Evolutionary conservation across 202 grass and related monocot species (phyloP), one percentile per base, ranked within the genome.

Genomic region (Brachypodium distachyon): DNA sequence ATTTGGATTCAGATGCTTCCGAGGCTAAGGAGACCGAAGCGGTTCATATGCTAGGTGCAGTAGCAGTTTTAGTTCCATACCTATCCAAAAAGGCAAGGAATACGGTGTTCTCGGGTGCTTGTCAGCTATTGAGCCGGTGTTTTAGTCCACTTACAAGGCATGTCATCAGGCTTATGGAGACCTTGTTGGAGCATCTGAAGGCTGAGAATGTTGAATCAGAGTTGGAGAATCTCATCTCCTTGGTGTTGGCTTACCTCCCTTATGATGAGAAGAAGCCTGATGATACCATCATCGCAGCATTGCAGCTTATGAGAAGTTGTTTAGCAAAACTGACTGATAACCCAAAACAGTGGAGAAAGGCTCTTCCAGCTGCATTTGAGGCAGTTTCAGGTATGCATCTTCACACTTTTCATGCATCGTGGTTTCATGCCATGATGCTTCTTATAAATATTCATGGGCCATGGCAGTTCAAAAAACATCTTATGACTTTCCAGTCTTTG

Each of bases 21-120:
- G 81, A 84, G 82, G 78, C 60, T 18, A 83, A 65, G 47, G 82
- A 94, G 67, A 58, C 66, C 14, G 86, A 88, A 23, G 81, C 80
- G 0, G 70, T 65, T 57, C 80, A 97, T 67, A 77, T 94, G 82
- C 73, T 97, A 72, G 82, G 86, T 53, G 40, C 88, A 27, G 48
- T 97, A 77, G 80, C 77, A 40, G 68, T 82, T 86, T 66, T 92
- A 61, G 78, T 70, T 32, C 89, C 86, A 43, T 52, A 82, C 41
- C 77, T 97, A 57, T 84, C 87, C 23, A 90, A 92, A 73, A 94
- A 94, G 86, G 83, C 86, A 19, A 90, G 27, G 65, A 88, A 57
- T 70, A 84, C 74, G 48, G 81, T 93, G 33, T 88, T 97, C 54
- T 86, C 58, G 18, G 95, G 88, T 77, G 72, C 68, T 77, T 85